Base-by-base conservation (phyloP, 83 land plant genomes). In the Isoetes engelmannii region DNA sequence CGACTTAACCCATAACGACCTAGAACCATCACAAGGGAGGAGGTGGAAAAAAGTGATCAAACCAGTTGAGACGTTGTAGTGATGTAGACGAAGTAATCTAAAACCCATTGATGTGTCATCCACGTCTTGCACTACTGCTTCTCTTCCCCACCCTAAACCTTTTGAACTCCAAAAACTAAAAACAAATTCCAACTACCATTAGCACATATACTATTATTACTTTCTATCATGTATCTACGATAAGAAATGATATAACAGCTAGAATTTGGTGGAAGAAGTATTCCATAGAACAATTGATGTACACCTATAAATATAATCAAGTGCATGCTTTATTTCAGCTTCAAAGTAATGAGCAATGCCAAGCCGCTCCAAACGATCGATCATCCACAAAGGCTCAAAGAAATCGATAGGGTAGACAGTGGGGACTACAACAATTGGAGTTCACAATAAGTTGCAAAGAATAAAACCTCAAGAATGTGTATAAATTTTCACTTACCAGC, bases 381-480 rank as follows among this genome's bases (percentile, higher is more conserved):
- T 90, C 15, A 80, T 82, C 97, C 97, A 95, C 0, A 95, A 17
- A 63, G 63, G 97, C 80, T 95, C 97, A 74, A 95, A 95, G 60
- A 95, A 43, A 61, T 95, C 99, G 42, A 91, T 86, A 0, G 99
- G 99, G 67, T 95, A 88, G 10, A 86, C 91, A 78, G 83, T 86
- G 0, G 99, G 99, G 19, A 87, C 97, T 92, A 81, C 53, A 61
- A 20, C 37, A 21, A 43, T 79, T 74, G 80, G 37, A 28, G n/a
- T n/a, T n/a, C n/a, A n/a, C n/a, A n/a, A n/a, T n/a, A n/a, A n/a
- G n/a, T n/a, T n/a, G n/a, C n/a, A n/a, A n/a, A n/a, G n/a, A 28
- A 28, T 28, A 28, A 28, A 28, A 28, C 37, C 2, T 28, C 37
- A 28, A 28, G 37, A 2, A 28, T 28, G 2, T 28, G 37, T 2